These are phyloP conservation scores for Claviceps monticola DNA, from an alignment of 2,329 filamentous ascomycete species.

Conservation along the genomic window DNA sequence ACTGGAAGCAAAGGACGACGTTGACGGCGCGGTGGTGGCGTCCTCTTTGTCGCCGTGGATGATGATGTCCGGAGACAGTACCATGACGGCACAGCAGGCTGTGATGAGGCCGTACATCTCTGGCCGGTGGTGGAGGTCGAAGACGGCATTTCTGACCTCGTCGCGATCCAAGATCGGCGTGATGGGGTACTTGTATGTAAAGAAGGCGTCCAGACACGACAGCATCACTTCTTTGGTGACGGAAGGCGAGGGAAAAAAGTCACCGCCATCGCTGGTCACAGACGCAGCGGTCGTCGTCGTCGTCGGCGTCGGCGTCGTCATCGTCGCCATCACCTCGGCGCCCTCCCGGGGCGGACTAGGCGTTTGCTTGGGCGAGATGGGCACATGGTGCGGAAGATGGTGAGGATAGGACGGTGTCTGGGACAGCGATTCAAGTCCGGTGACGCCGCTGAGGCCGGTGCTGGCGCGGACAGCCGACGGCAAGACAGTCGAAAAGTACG, in stretches of 20 bases:
- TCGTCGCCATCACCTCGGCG: neutral
- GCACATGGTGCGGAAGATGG: neutral
- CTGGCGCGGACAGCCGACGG: constrained; percentile 1
- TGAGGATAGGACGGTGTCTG: neutral
- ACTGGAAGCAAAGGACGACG: neutral
- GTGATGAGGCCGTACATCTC: constrained; percentile 16
- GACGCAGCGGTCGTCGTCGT: neutral
- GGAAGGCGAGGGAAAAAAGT: neutral
- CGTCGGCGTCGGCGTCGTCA: too few species aligned
- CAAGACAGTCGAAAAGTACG: constrained; percentile 2
- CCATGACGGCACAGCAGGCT: constrained; percentile 16
- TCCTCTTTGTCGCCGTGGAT: neutral
- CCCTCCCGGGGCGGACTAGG: neutral
- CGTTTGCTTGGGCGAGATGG: neutral
- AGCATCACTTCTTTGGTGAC: constrained; percentile 8
- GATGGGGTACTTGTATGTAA: constrained; percentile 21
- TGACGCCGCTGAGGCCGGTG: neutral
- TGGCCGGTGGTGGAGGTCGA: constrained; percentile 4
- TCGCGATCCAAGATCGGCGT: constrained; percentile 17
- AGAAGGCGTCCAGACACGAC: constrained; percentile 18
- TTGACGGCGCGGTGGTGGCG: neutral
- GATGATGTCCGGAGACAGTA: constrained; percentile 15
- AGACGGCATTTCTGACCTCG: constrained; percentile 9
- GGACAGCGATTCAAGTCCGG: too few species aligned
- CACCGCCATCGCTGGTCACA: constrained; percentile 5